Conservation (phyloP, 2,329 filamentous ascomycete genomes). For the Pseudogymnoascus sp. region DNA sequence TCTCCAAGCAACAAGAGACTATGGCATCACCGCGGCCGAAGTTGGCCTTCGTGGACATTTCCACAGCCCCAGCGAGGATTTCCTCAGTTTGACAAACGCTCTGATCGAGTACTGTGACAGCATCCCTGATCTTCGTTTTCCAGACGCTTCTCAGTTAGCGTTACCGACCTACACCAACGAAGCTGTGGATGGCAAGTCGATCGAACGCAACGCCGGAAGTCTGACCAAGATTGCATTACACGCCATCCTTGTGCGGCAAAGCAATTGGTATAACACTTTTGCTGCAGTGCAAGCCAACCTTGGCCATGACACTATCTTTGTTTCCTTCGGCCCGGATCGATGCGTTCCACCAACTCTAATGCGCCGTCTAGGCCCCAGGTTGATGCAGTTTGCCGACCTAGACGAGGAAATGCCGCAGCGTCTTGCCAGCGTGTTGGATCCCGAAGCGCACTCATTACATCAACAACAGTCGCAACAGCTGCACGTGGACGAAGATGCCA, state of each 20-base stretch:
- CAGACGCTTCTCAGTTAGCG: conserved; percentile 25
- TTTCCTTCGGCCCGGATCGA: conserved; percentile 33
- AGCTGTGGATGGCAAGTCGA: conserved; percentile 15
- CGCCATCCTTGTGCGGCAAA: conserved; percentile 29
- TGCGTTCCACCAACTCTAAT: conserved; percentile 29
- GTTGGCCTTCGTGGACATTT: conserved; percentile 30
- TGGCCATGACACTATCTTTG: conserved; percentile 15
- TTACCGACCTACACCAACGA: conserved; percentile 23
- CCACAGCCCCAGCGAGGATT: conserved; percentile 19
- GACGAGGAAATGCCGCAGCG: conserved; percentile 19
- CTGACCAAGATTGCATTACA: conserved; percentile 28
- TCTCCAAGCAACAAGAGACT: no score
- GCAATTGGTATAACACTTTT: conserved; percentile 31
- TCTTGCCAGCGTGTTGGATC: background rate
- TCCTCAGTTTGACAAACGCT: conserved; percentile 14
- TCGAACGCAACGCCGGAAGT: conserved; percentile 12
- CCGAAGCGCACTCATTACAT: background rate
- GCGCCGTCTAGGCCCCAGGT: conserved; percentile 19
- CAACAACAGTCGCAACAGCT: conserved; percentile 12
- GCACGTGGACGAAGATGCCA: conserved; percentile 17
- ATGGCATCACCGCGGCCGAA: conserved; percentile 24
- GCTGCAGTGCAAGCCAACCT: conserved; percentile 12
- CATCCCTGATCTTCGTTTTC: conserved; percentile 27
- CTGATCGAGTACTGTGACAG: conserved; percentile 26
- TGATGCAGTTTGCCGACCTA: conserved; percentile 12